phyloP scores from a whole-genome alignment of 441 rosid species.

The Adansonia rubrostipa region DNA sequence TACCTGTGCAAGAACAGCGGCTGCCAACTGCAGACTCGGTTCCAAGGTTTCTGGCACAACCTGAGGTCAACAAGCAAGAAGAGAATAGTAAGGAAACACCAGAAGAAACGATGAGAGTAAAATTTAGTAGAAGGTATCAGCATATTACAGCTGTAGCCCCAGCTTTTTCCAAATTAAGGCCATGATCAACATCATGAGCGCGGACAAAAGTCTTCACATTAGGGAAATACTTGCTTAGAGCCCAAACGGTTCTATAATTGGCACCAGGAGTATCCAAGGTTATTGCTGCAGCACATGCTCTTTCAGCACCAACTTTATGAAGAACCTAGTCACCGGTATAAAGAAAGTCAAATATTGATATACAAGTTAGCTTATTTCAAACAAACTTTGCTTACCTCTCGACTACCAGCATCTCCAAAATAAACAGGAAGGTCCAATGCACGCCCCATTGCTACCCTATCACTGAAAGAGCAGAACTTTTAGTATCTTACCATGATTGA shows the following conservation, averaged over 20 bases:
- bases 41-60: conserved; percentile 98
- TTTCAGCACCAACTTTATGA: conserved; percentile 92
- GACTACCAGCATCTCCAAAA: conserved; percentile 97
- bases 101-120: neutral
- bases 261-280: conserved; percentile 97
- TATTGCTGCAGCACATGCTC: conserved; percentile 97
- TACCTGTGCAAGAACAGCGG: conserved; percentile 99
- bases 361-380: conserved; percentile 15
- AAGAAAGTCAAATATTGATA: conserved; percentile 33
- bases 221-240: conserved; percentile 93
- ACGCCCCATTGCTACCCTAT: conserved; percentile 92
- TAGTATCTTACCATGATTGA: conserved; percentile 10
- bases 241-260: conserved; percentile 99
- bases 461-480: conserved; percentile 57
- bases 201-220: conserved; percentile 95
- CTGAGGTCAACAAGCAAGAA: conserved; percentile 36
- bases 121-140: conserved; percentile 30
- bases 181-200: conserved; percentile 97
- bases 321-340: conserved; percentile 65
- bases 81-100: neutral
- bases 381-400: conserved; percentile 64
- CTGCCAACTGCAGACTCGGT: conserved; percentile 97
- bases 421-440: conserved; percentile 95
- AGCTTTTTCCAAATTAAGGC: conserved; percentile 93
- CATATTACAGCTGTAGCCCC: conserved; percentile 92